Evolutionary conservation across 2,329 filamentous ascomycete species (phyloP).

Genomic region (Xylariales sp.): DNA sequence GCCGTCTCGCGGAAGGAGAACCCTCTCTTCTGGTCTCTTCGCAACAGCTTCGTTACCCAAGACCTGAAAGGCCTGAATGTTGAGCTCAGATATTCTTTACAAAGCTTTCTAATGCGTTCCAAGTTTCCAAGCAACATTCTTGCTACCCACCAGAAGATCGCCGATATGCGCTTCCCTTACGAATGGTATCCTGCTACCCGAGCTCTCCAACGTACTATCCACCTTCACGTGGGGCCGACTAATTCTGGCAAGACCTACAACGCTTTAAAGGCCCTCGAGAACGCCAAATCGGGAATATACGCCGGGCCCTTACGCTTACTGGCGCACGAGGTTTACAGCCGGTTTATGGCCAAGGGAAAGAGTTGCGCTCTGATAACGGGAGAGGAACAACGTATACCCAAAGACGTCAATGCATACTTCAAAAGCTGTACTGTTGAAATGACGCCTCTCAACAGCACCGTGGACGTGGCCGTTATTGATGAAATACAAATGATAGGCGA

Average conservation of each 20-base stretch:
- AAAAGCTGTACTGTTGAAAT: conserved; percentile 96
- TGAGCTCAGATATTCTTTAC: conserved; percentile 77
- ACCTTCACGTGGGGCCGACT: conserved; percentile 94
- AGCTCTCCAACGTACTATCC: conserved; percentile 81
- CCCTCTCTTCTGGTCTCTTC: conserved; percentile 68
- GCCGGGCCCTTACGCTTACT: conserved; percentile 89
- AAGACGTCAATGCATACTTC: conserved; percentile 68
- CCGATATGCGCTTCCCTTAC: conserved; percentile 87
- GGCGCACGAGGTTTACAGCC: conserved; percentile 94
- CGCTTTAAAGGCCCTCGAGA: conserved; percentile 85
- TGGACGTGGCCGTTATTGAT: conserved; percentile 95
- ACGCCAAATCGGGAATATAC: conserved; percentile 82
- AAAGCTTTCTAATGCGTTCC: conserved; percentile 69
- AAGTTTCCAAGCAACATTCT: conserved; percentile 67
- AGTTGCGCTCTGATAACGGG: conserved; percentile 87
- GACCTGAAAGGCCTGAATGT: conserved; percentile 63
- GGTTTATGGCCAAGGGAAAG: conserved; percentile 81
- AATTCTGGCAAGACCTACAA: conserved; percentile 99
- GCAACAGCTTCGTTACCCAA: conserved; percentile 67
- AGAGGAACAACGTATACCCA: conserved; percentile 82
- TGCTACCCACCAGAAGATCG: conserved; percentile 70
- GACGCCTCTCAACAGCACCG: conserved; percentile 64
- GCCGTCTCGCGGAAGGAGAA: conserved; percentile 57
- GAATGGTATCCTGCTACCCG: conserved; percentile 94
- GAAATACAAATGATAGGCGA: conserved; percentile 98